Percentiles rank a stretch among this genome's conserved stretches.
Conservation (phyloP, 257 asterid genomes). For the Ophiorrhiza pumila region DNA sequence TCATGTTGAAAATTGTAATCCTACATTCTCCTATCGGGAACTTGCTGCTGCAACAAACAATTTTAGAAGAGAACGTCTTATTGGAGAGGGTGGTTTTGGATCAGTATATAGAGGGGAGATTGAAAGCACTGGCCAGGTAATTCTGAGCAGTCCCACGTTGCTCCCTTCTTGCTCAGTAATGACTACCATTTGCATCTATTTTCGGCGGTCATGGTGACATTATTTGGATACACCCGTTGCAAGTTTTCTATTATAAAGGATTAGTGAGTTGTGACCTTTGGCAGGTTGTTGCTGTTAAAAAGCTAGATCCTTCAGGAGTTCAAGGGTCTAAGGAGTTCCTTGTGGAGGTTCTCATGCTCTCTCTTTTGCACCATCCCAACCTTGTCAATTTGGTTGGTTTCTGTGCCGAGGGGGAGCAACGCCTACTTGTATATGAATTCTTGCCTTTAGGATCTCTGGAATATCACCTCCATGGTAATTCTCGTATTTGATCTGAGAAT, state of each 20-base stretch:
- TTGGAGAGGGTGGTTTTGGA: constrained; percentile 59
- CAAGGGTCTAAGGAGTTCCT: constrained; percentile 54
- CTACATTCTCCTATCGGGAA: constrained; percentile 34
- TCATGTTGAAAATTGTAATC: neutral
- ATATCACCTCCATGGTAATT: constrained; percentile 47
- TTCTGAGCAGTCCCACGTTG: neutral
- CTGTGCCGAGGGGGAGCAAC: constrained; percentile 46
- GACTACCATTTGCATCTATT: neutral
- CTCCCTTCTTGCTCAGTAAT: neutral
- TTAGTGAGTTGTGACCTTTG: neutral
- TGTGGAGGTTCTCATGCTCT: constrained; percentile 51
- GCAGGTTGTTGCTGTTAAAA: constrained; percentile 49
- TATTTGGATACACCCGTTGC: neutral
- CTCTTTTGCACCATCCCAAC: constrained; percentile 44
- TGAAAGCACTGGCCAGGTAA: constrained; percentile 35
- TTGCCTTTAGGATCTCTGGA: constrained; percentile 49
- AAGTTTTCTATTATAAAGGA: neutral
- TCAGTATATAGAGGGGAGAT: constrained; percentile 38
- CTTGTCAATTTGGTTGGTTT: constrained; percentile 47
- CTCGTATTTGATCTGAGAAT: neutral
- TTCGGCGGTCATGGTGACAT: neutral
- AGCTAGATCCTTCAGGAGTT: constrained; percentile 42
- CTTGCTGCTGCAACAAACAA: constrained; percentile 37
- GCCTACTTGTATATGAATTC: constrained; percentile 49
- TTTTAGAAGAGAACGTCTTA: constrained; percentile 30